Conservation (phyloP, 192 early-diverging fungal species). For the Haplosporangium gracile region DNA sequence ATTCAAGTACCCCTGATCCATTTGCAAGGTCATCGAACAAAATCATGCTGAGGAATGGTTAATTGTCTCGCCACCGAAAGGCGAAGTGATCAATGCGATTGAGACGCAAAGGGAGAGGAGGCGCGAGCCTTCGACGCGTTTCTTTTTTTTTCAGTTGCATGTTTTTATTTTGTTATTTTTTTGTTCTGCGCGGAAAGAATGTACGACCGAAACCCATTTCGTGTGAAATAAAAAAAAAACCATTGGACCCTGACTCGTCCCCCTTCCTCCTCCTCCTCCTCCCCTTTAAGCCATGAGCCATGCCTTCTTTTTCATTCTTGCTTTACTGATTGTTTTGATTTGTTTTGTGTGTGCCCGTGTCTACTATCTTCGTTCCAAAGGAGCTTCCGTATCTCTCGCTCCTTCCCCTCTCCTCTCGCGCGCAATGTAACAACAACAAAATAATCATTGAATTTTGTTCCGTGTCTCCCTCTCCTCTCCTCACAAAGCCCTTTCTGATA, state of each 20-base stretch:
- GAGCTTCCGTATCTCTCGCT: neutral
- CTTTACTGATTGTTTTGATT: neutral
- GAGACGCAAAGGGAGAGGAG: neutral
- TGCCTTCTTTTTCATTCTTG: neutral
- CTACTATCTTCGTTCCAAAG: neutral
- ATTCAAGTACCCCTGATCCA: too few species aligned
- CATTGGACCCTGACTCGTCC: neutral
- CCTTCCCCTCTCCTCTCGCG: neutral
- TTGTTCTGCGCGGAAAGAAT: neutral
- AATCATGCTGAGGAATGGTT: too few species aligned
- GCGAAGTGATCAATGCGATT: neutral
- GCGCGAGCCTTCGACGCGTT: too few species aligned
- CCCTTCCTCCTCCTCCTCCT: too few species aligned
- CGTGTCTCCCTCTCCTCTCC: neutral
- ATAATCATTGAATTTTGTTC: slow-evolving; percentile 8
- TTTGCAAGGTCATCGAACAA: too few species aligned
- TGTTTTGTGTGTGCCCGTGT: neutral
- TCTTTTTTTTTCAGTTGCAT: neutral
- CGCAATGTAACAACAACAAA: slow-evolving; percentile 11
- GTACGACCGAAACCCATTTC: neutral
- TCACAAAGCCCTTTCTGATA: slow-evolving; percentile 8
- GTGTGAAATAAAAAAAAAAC: neutral
- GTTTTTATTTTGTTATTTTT: neutral
- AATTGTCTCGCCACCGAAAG: neutral
- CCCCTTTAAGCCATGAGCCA: neutral